Conservation (phyloP, 2,329 filamentous ascomycete species). For the Neonectria punicea region DNA sequence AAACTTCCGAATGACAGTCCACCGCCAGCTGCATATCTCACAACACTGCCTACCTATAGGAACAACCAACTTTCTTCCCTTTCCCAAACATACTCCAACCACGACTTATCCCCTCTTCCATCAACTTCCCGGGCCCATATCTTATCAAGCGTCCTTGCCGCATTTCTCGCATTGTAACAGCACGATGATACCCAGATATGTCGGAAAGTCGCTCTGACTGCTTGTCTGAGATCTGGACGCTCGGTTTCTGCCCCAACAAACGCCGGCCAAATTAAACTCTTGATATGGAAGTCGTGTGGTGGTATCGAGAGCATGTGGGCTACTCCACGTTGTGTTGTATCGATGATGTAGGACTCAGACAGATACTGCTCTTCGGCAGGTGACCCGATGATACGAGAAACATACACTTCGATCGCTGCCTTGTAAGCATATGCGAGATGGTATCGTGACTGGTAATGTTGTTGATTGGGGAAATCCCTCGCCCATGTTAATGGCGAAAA, state of each 20-base stretch:
- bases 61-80: constrained; percentile 17
- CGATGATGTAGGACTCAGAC: background rate
- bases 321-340: constrained; percentile 6
- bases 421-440: constrained; percentile 23
- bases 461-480: constrained; percentile 1
- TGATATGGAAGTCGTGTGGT: constrained; percentile 26
- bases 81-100: constrained; percentile 23
- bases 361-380: background rate
- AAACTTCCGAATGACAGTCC: too few relatives aligned
- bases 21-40: too few relatives aligned
- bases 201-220: constrained; percentile 6
- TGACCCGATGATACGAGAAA: constrained; percentile 3
- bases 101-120: background rate
- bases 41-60: background rate
- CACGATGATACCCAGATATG: constrained; percentile 25
- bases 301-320: constrained; percentile 10
- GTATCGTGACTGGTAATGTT: constrained; percentile 13
- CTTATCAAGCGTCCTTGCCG: constrained; percentile 12
- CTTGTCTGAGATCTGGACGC: background rate
- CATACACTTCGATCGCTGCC: constrained; percentile 18
- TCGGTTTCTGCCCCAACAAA: constrained; percentile 22
- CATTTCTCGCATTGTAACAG: constrained; percentile 24
- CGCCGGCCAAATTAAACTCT: constrained; percentile 25
- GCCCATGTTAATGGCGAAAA: constrained; percentile 19
- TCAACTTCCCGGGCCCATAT: constrained; percentile 9